Conservation (phyloP, 2,329 filamentous ascomycete species). For the Curvularia eragrostidis region DNA sequence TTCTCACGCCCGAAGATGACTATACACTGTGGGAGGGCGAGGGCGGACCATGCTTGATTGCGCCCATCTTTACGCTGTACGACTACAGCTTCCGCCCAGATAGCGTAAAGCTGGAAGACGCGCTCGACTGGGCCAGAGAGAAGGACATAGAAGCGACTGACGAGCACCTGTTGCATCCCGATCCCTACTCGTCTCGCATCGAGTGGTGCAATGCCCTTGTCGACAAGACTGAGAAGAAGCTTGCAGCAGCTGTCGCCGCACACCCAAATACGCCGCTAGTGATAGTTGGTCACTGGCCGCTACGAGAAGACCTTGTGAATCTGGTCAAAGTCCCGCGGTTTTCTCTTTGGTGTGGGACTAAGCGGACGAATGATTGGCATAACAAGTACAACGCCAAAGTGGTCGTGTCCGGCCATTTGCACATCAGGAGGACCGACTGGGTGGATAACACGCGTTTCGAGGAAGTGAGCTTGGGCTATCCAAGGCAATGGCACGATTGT, state of each 20-base stretch:
- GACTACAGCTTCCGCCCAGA: constrained; percentile 65
- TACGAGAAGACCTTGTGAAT: constrained; percentile 54
- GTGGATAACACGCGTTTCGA: constrained; percentile 56
- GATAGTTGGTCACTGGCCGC: constrained; percentile 57
- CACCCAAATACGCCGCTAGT: constrained; percentile 48
- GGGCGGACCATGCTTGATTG: constrained; percentile 58
- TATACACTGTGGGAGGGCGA: constrained; percentile 62
- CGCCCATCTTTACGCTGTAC: constrained; percentile 65
- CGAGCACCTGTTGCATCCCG: constrained; percentile 54
- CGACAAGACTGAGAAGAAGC: constrained; percentile 50
- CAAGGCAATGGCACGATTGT: constrained; percentile 55
- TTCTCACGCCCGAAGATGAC: constrained; percentile 64
- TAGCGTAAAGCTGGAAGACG: constrained; percentile 57
- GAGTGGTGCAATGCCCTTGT: constrained; percentile 56
- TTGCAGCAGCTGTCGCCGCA: constrained; percentile 43
- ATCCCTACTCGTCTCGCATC: constrained; percentile 53
- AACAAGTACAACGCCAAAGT: constrained; percentile 55
- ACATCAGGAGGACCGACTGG: constrained; percentile 57
- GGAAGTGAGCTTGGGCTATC: constrained; percentile 57
- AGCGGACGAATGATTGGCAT: constrained; percentile 57
- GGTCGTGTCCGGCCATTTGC: constrained; percentile 56
- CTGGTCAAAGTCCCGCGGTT: constrained; percentile 54
- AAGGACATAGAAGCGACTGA: constrained; percentile 56
- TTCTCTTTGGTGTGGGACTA: constrained; percentile 57
- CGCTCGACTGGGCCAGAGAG: constrained; percentile 56